A percentile compares a stretch with the other conserved stretches of the same genome.
phyloP scores from a whole-genome alignment of 805 yeast genomes.

The Barnettozyma botsteinii region DNA sequence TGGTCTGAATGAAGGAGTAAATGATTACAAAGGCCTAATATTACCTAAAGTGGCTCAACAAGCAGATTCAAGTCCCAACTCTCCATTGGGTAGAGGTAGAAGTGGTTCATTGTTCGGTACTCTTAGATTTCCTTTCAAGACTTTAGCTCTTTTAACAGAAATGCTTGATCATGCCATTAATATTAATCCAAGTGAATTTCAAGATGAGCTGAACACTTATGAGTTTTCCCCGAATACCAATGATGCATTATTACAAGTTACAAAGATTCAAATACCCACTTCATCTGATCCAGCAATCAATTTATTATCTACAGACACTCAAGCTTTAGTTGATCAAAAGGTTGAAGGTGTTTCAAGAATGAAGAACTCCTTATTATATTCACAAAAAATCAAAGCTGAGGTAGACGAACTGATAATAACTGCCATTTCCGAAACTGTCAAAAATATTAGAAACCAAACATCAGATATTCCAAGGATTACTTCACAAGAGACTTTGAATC shows the following conservation, averaged over 20 bases:
- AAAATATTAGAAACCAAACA: constrained; percentile 34
- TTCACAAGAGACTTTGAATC: constrained; percentile 2
- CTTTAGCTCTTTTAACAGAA: constrained; percentile 50
- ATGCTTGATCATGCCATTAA: constrained; percentile 70
- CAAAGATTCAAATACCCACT: constrained; percentile 36
- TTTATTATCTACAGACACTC: constrained; percentile 62
- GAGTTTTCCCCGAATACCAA: constrained; percentile 58
- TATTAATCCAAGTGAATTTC: constrained; percentile 66
- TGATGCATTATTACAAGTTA: constrained; percentile 43
- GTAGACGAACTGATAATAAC: constrained; percentile 63
- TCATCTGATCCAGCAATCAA: constrained; percentile 61
- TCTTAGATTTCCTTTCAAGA: constrained; percentile 55
- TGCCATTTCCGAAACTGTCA: constrained; percentile 58
- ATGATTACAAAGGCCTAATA: constrained; percentile 55
- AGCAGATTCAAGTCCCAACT: constrained; percentile 16
- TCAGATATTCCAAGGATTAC: constrained; percentile 12
- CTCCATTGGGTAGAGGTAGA: constrained; percentile 30
- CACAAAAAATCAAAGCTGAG: constrained; percentile 71
- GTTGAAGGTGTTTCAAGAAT: constrained; percentile 64
- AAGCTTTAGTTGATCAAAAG: constrained; percentile 52
- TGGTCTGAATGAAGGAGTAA: constrained; percentile 5
- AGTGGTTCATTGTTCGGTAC: constrained; percentile 37
- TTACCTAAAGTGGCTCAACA: constrained; percentile 30
- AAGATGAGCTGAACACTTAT: constrained; percentile 21
- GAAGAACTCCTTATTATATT: constrained; percentile 68